Base-by-base conservation (phyloP, 31 red algal species). In the Endocladia muricata region DNA sequence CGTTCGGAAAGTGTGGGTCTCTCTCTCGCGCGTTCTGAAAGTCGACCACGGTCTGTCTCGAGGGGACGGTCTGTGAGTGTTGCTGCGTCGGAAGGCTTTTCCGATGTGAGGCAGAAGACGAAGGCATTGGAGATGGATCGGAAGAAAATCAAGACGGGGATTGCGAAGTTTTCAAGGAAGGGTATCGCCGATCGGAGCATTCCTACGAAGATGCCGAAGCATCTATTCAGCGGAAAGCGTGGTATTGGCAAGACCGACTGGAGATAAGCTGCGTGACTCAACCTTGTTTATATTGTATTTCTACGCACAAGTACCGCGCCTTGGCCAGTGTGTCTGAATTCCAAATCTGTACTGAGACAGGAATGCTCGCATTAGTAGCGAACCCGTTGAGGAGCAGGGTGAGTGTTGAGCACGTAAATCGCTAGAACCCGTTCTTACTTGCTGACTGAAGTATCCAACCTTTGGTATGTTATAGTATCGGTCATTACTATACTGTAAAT, bases 201-300 rank as follows among this genome's bases (percentile, higher is more conserved):
- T 76, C 83, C 64, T 26, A 73, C 74, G 33, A 77, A 84, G 66
- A 74, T 92, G 36, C 96, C 96, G 19, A 91, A 89, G 61, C 96
- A 98, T 68, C 68, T 98, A 55, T 84, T 89, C 72, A 78, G 74
- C 32, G 96, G 96, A 41, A 98, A 98, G 70, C 84, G 85, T 37
- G 91, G 91, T 30, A 88, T 89, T 54, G 91, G 91, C 34, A 90
- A 90, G 62, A 94, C 78, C 3, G 72, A 85, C 39, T 57, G 91
- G 38, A 77, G 91, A 74, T 94, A 78, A 43, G n/a, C n/a, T n/a
- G n/a, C n/a, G n/a, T n/a, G n/a, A n/a, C n/a, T n/a, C n/a, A n/a
- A n/a, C n/a, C n/a, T n/a, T n/a, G n/a, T n/a, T n/a, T n/a, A n/a
- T n/a, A n/a, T n/a, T n/a, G n/a, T n/a, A n/a, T n/a, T n/a, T n/a